Conservation (phyloP, 768 basidiomycete species). For the Vararia minispora region DNA sequence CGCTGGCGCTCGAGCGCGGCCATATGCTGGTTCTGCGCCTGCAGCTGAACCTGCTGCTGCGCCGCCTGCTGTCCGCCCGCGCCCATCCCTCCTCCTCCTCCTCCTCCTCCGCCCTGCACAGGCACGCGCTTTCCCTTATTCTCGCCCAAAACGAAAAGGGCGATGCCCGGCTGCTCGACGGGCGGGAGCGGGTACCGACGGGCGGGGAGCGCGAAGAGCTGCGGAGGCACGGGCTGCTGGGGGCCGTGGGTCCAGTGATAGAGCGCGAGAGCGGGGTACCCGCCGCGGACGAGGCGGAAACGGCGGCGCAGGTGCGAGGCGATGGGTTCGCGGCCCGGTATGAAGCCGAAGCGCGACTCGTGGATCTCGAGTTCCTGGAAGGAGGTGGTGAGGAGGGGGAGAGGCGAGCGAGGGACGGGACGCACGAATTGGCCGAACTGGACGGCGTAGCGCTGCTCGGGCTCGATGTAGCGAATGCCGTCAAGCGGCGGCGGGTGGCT, state of each 20-base stretch:
- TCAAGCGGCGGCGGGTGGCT: constrained; percentile 59
- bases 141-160: constrained; percentile 62
- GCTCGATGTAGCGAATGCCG: constrained; percentile 67
- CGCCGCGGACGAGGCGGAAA: constrained; percentile 63
- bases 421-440: constrained; percentile 46
- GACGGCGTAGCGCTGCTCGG: constrained; percentile 50
- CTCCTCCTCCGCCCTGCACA: neutral
- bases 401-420: constrained; percentile 6
- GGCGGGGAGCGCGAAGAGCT: constrained; percentile 44
- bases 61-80: constrained; percentile 7
- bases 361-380: constrained; percentile 65
- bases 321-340: constrained; percentile 51
- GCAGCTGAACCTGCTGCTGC: constrained; percentile 52
- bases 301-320: constrained; percentile 64
- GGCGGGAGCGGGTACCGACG: constrained; percentile 63
- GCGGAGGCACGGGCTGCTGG: constrained; percentile 43
- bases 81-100: constrained; percentile 2
- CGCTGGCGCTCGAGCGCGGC: constrained; percentile 53
- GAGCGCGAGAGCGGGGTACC: constrained; percentile 60
- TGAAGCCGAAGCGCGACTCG: constrained; percentile 67
- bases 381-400: constrained; percentile 1
- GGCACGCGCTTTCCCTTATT: constrained; percentile 58
- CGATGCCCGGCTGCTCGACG: constrained; percentile 53
- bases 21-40: constrained; percentile 64
- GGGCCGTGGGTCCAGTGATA: constrained; percentile 67